Conservation (phyloP, 306 rosid genomes). For the Notholithocarpus densiflorus region DNA sequence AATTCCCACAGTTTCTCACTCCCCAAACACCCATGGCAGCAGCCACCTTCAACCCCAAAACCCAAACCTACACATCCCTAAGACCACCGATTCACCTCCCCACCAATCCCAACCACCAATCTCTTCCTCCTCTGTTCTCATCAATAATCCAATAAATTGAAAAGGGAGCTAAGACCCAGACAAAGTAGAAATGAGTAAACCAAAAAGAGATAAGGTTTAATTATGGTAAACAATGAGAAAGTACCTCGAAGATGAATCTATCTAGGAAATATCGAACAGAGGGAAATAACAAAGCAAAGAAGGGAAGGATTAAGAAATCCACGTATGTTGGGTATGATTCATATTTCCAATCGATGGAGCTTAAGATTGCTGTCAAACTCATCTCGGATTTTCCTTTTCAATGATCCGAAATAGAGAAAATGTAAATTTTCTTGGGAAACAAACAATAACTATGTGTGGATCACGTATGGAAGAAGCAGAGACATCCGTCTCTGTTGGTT, state of each 20-base stretch:
- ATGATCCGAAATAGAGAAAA: not conserved
- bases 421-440: slow-evolving; percentile 28
- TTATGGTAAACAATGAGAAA: not conserved
- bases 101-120: no score
- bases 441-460: slow-evolving; percentile 16
- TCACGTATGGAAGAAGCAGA: slow-evolving; percentile 4
- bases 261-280: slow-evolving; percentile 67
- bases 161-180: no score
- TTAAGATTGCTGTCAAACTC: slow-evolving; percentile 44
- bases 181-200: no score
- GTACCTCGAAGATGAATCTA: slow-evolving; percentile 77
- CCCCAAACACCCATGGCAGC: no score
- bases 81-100: no score
- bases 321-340: slow-evolving; percentile 59
- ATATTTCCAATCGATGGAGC: slow-evolving; percentile 50
- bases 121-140: no score
- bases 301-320: slow-evolving; percentile 64
- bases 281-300: slow-evolving; percentile 69
- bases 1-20: no score
- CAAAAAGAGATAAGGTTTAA: not conserved
- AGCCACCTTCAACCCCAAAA: no score
- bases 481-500: not conserved
- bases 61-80: no score
- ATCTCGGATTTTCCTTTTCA: slow-evolving; percentile 11
- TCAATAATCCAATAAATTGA: no score